phyloP scores from a whole-genome alignment of 257 asterid species.

The Eucommia ulmoides region DNA sequence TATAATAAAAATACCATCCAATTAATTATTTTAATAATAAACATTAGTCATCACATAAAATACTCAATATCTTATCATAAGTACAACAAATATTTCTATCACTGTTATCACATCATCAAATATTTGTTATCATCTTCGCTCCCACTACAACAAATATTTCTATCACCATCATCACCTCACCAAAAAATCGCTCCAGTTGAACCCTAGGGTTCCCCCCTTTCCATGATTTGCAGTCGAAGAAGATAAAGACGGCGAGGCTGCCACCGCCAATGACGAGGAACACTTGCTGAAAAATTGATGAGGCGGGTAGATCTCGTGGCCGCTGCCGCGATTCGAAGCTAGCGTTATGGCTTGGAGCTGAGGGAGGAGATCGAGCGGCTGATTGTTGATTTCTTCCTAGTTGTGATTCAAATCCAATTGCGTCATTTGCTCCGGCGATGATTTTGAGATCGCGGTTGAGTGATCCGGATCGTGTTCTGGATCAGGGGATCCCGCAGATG shows the following conservation, averaged over 20 bases:
- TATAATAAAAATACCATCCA: too few relatives aligned
- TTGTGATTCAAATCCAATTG: neutral
- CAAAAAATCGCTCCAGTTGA: conserved; percentile 79
- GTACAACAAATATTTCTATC: too few relatives aligned
- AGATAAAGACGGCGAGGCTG: conserved; percentile 17
- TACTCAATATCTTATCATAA: too few relatives aligned
- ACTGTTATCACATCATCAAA: too few relatives aligned
- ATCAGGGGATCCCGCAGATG: conserved; percentile 59
- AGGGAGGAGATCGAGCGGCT: conserved; percentile 37
- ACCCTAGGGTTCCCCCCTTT: conserved; percentile 15
- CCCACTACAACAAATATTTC: too few relatives aligned
- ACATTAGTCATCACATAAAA: too few relatives aligned
- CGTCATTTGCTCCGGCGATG: conserved; percentile 1
- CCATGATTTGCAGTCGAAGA: conserved; percentile 23
- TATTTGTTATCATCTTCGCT: too few relatives aligned
- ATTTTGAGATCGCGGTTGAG: conserved; percentile 36
- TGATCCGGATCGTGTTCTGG: conserved; percentile 27
- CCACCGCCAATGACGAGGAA: conserved; percentile 17
- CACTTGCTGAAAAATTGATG: conserved; percentile 6
- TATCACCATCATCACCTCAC: too few relatives aligned
- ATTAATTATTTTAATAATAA: too few relatives aligned
- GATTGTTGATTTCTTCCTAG: conserved; percentile 7
- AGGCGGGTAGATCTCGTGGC: neutral
- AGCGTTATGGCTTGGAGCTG: conserved; percentile 57
- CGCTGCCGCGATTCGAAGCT: conserved; percentile 19